Conservation (phyloP, 306 rosid genomes). For the Lupinus albus region DNA sequence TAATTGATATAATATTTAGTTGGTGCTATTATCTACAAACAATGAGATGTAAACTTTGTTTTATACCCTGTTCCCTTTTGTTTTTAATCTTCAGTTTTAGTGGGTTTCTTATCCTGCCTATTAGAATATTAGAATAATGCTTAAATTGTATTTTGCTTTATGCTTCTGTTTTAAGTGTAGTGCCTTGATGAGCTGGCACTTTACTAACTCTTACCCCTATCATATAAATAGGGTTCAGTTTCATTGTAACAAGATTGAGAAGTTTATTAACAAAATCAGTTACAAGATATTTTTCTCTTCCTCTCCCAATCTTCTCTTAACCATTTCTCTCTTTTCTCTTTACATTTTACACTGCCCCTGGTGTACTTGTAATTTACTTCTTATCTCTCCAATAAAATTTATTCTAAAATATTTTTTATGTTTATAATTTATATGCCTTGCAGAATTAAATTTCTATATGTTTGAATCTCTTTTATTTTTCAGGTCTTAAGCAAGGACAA, state of each 20-base stretch:
- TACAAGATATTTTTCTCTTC: no score
- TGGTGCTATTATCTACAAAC: conserved; percentile 16
- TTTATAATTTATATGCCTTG: neutral
- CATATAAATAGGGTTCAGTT: no score
- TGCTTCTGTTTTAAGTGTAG: no score
- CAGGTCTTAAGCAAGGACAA: conserved; percentile 90
- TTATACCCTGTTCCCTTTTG: conserved; percentile 1
- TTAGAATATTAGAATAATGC: no score
- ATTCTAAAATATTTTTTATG: neutral
- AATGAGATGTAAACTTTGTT: conserved; percentile 2
- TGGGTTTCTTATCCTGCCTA: conserved; percentile 18
- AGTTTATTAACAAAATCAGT: no score
- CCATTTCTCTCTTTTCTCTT: no score
- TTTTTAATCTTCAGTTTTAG: neutral
- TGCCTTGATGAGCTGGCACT: no score
- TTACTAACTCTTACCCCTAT: no score
- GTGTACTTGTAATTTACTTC: conserved; percentile 13
- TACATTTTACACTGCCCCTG: no score
- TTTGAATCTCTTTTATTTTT: conserved; percentile 44
- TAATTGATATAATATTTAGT: neutral
- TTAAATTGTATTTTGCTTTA: no score
- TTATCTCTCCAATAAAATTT: conserved; percentile 1
- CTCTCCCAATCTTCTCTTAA: no score
- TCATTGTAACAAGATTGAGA: no score
- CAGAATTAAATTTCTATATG: conserved; percentile 31